Evolutionary conservation across 2,329 filamentous ascomycete genomes (phyloP), one percentile per base, ranked within the genome.

Genomic region (Eurotiales sp.): DNA sequence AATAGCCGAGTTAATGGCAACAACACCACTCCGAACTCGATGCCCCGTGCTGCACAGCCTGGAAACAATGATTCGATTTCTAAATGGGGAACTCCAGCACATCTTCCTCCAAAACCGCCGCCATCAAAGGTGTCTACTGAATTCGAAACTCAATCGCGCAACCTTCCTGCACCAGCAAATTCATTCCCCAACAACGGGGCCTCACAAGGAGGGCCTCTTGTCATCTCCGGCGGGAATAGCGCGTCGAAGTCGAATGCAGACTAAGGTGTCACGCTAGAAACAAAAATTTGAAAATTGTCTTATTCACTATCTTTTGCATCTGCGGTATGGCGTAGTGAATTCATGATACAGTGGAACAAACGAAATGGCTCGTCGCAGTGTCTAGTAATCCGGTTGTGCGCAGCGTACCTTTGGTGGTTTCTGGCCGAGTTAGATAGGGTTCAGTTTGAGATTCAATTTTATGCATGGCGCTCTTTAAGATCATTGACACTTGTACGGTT

Each of bases 41-140:
- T 58, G 42, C 37, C 53, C 45, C 66, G 63, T 25, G 54, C 49
- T 23, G 51, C 57, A 37, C 51, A 59, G 34, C 41, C 60, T 30
- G 55, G 60, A 15, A 55, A 56, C 19, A 65, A 66, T 49, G 69
- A 72, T 51, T 73, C 72, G 7, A 72, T 75, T 44, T 68, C 74
- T 6, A 77, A 76, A 65, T 77, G 74, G 70, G 74, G 74, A n/a
- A 76, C 73, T 0, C 74, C 74, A 7, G 68, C 74, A 25, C 73
- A 77, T 59, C 66, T 77, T 19, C 74, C 74, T 23, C 74, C 74
- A 14, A 77, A 77, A 60, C 74, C 74, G 17, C 74, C 74, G n/a
- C 74, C 74, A 27, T 74, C 74, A 8, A 66, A 75, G 57, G 66
- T 73, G 5, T 62, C 66, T 8, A 71, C 71, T 29, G 67, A 68